Base-by-base conservation (phyloP, 1,284 basidiomycete species). In the Golubevia sp. region DNA sequence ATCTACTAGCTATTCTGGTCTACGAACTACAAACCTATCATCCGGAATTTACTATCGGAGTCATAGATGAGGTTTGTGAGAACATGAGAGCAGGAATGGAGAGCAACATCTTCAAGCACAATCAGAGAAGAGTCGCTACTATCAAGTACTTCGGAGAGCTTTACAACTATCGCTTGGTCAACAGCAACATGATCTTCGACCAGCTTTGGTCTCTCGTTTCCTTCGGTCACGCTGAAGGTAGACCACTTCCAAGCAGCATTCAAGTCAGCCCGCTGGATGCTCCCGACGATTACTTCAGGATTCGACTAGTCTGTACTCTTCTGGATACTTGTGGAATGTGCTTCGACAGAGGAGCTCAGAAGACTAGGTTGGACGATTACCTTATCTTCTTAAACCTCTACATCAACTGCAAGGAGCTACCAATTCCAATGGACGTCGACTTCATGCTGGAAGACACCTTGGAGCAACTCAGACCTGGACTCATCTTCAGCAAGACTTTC, bases 291-390 rank as follows among this genome's bases (percentile, higher is more conserved):
- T 98, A 92, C 84, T 99, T 99, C 88, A 90, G 97, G 24, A 85
- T 99, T 58, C 88, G 97, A 8, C 87, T 99, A 61, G 89, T 96
- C 53, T 99, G 97, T 78, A 91, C 92, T 5, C 86, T 99, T 52
- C 87, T 99, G 23, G 95, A 98, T 81, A 94, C 94, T 0, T 97
- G 94, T 82, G 97, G 95, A n/a, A 92, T 93, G 87, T 98, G 95
- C 85, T 98, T 99, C 84, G 94, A 97, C 83, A 89, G 91, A 52
- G 95, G 95, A 2, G 90, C 91, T 4, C 90, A 94, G 76, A 91
- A 90, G 84, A 91, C 91, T 85, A 97, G 94, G 81, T 86, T 99
- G 11, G 95, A 98, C 84, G 92, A 91, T 71, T 97, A 96, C 83
- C 85, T 99, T 66, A 88, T 89, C 8, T 95, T 97, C 84, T 94